phyloP scores from a whole-genome alignment of 2,329 filamentous ascomycete genomes.

The Arthrobotrys megalospora region DNA sequence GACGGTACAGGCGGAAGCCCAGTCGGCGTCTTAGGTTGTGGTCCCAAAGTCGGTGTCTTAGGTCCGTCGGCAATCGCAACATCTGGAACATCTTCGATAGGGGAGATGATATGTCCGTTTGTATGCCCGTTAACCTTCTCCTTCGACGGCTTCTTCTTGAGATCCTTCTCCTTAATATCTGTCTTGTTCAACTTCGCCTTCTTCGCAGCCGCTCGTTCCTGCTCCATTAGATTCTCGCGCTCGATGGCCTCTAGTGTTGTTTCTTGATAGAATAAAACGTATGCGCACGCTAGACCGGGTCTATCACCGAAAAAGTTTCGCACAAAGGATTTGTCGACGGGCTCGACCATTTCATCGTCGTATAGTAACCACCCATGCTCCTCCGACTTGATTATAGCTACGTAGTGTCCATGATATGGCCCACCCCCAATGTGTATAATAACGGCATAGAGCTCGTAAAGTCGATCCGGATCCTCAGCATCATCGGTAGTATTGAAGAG shows the following conservation, averaged over 20 bases:
- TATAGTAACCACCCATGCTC: constrained; percentile 96
- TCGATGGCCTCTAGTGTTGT: constrained; percentile 79
- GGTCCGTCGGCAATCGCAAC: constrained; percentile 56
- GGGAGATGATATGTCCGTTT: constrained; percentile 47
- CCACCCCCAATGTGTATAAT: constrained; percentile 98
- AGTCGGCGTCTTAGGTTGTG: constrained; percentile 51
- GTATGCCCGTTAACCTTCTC: constrained; percentile 59
- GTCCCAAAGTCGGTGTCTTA: constrained; percentile 58
- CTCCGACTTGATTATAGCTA: constrained; percentile 96
- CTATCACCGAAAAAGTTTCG: constrained; percentile 97
- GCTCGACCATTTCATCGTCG: constrained; percentile 98
- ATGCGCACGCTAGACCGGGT: constrained; percentile 89
- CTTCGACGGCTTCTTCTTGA: constrained; percentile 62
- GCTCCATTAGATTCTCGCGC: constrained; percentile 63
- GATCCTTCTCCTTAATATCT: constrained; percentile 59
- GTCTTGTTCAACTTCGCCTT: constrained; percentile 57
- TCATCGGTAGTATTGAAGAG: constrained; percentile 98
- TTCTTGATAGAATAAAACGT: constrained; percentile 98
- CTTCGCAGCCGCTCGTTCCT: constrained; percentile 62
- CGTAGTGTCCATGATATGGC: constrained; percentile 97
- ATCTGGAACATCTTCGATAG: constrained; percentile 54
- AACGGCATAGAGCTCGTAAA: constrained; percentile 97
- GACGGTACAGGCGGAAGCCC: constrained; percentile 58
- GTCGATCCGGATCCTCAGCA: constrained; percentile 88
- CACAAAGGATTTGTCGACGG: constrained; percentile 93